Conservation (phyloP, 257 asterid genomes). For the Solanum commersonii region DNA sequence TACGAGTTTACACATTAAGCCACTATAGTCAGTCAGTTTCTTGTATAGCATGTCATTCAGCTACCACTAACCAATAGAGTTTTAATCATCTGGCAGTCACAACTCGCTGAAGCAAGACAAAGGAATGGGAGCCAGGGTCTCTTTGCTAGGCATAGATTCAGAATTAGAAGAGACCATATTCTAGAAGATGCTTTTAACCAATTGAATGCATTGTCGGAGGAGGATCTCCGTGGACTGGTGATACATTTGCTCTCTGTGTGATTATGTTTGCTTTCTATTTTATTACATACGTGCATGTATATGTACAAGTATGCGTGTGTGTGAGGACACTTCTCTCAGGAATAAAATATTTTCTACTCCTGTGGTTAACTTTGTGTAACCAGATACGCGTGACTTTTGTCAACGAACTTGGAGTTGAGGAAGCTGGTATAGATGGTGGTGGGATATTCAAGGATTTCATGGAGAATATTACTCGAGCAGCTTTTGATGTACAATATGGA, state of each 20-base stretch:
- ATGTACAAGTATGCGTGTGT: background rate
- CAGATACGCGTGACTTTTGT: conserved; percentile 87
- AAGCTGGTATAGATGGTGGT: conserved; percentile 99
- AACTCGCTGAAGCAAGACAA: conserved; percentile 56
- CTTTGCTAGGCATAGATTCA: conserved; percentile 58
- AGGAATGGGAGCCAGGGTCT: conserved; percentile 43
- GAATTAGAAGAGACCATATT: conserved; percentile 79
- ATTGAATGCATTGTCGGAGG: conserved; percentile 65
- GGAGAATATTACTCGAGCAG: conserved; percentile 87
- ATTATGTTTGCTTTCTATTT: background rate
- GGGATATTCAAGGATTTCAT: conserved; percentile 99
- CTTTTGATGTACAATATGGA: conserved; percentile 95
- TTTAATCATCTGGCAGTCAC: conserved; percentile 46
- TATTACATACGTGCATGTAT: background rate
- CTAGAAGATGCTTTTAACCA: conserved; percentile 91
- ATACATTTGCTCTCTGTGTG: conserved; percentile 7
- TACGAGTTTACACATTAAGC: background rate
- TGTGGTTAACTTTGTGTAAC: background rate
- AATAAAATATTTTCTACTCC: background rate
- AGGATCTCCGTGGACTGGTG: conserved; percentile 87
- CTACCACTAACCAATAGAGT: background rate
- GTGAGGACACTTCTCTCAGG: background rate
- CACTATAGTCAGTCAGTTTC: background rate
- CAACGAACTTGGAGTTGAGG: conserved; percentile 97
- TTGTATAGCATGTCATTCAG: background rate